These are phyloP conservation scores for Vanrija pseudolonga DNA, from an alignment of 1,284 basidiomycete genomes.

Conservation along the genomic window DNA sequence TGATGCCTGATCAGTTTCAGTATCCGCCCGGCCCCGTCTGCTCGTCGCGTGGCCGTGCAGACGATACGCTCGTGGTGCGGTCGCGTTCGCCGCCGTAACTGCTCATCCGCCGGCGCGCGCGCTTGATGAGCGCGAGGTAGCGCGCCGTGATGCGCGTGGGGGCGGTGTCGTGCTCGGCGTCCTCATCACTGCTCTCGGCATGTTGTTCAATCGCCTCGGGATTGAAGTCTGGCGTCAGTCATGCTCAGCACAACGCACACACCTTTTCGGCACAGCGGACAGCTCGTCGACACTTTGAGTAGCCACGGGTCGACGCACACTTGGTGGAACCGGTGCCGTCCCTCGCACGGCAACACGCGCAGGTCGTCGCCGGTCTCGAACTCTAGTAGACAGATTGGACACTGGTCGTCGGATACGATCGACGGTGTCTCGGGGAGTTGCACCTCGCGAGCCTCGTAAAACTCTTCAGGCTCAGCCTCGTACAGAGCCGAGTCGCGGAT, in stretches of 20 bases:
- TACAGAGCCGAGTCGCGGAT: neutral
- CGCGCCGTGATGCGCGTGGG: constrained; percentile 19
- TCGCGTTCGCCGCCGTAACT: neutral
- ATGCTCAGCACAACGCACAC: constrained; percentile 20
- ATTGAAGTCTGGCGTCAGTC: constrained; percentile 40
- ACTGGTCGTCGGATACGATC: constrained; percentile 62
- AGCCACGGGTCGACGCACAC: constrained; percentile 54
- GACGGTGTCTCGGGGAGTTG: neutral
- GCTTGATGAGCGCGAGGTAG: constrained; percentile 45
- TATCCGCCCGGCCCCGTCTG: constrained; percentile 38
- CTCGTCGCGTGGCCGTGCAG: constrained; percentile 20
- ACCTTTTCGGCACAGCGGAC: constrained; percentile 88
- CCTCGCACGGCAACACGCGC: constrained; percentile 81
- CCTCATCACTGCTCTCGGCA: neutral
- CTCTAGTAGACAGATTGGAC: constrained; percentile 88
- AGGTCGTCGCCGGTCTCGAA: constrained; percentile 90
- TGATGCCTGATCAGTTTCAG: constrained; percentile 2
- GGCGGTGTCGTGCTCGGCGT: constrained; percentile 30
- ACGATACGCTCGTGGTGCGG: neutral
- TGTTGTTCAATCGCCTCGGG: constrained; percentile 17
- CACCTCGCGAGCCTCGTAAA: neutral
- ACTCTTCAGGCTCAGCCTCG: neutral
- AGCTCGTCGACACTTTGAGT: constrained; percentile 79
- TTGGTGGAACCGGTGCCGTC: constrained; percentile 81
- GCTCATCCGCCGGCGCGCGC: constrained; percentile 24